Percentiles rank a stretch among this genome's conserved stretches.
Evolutionary conservation across 306 rosid genomes (phyloP).

Genomic region (Cyclanthera cordifolia): DNA sequence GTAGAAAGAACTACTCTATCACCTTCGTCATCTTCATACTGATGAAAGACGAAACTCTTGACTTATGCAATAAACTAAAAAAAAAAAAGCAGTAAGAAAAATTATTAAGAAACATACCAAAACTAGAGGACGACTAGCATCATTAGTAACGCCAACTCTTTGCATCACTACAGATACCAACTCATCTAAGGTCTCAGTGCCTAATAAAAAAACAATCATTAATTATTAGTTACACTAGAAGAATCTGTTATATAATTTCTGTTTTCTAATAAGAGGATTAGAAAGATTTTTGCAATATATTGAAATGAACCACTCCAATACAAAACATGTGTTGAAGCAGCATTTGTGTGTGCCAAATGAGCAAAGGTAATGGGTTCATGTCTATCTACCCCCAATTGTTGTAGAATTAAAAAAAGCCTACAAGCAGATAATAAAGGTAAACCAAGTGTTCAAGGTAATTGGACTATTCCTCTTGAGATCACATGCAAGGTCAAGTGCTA

Average conservation of each 20-base stretch:
- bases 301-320: too few species aligned
- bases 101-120: constrained; percentile 39
- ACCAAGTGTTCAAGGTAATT: too few species aligned
- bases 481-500: too few species aligned
- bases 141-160: constrained; percentile 38
- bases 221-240: background rate
- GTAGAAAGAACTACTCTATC: constrained; percentile 67
- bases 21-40: constrained; percentile 96
- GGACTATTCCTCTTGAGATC: too few species aligned
- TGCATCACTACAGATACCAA: constrained; percentile 52
- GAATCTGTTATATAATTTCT: background rate
- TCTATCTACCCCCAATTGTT: too few species aligned
- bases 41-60: background rate
- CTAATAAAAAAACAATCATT: constrained; percentile 30
- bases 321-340: too few species aligned
- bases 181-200: constrained; percentile 55
- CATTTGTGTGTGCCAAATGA: too few species aligned
- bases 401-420: too few species aligned
- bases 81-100: constrained; percentile 15
- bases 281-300: background rate
- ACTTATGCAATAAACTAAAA: background rate
- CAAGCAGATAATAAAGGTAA: too few species aligned
- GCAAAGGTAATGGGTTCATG: too few species aligned
- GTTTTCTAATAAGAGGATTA: background rate
- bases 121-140: constrained; percentile 42